Evolutionary conservation across 2,329 filamentous ascomycete genomes (phyloP).

Genomic region (Pseudogymnoascus sp.): DNA sequence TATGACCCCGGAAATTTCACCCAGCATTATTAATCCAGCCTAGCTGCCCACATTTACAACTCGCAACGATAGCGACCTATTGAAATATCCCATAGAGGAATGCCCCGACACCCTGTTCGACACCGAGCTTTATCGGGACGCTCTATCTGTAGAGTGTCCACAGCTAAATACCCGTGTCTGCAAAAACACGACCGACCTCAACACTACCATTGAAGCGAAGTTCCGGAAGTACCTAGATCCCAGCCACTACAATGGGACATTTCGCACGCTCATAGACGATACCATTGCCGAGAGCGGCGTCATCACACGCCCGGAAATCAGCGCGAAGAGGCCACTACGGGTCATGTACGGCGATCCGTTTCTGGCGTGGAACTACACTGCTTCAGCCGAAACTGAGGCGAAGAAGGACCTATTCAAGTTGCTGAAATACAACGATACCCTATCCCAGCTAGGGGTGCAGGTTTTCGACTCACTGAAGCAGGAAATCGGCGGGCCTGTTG

Average conservation of each 20-base stretch:
- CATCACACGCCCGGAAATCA: conserved; percentile 10
- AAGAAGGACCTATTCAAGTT: conserved; percentile 19
- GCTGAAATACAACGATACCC: conserved; percentile 15
- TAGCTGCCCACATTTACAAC: conserved; percentile 15
- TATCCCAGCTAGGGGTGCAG: conserved; percentile 14
- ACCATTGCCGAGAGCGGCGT: neutral
- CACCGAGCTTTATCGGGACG: conserved; percentile 10
- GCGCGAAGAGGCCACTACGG: conserved; percentile 12
- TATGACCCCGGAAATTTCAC: neutral
- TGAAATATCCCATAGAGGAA: neutral
- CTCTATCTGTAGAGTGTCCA: conserved; percentile 14
- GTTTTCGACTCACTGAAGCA: conserved; percentile 12
- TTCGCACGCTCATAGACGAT: neutral
- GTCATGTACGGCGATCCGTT: conserved; percentile 19
- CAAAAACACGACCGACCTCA: conserved; percentile 17
- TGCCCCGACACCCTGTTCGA: conserved; percentile 16
- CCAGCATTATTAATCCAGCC: neutral
- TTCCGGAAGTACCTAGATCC: conserved; percentile 10
- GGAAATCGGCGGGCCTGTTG: neutral
- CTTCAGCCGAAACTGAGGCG: conserved; percentile 14
- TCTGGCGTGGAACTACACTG: conserved; percentile 19
- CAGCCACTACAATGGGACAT: conserved; percentile 11
- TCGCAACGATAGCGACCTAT: conserved; percentile 12
- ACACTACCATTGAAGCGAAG: conserved; percentile 11
- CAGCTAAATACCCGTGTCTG: conserved; percentile 16